phyloP scores from a whole-genome alignment of 2,329 filamentous ascomycete species.

The Amylocarpus encephaloides region DNA sequence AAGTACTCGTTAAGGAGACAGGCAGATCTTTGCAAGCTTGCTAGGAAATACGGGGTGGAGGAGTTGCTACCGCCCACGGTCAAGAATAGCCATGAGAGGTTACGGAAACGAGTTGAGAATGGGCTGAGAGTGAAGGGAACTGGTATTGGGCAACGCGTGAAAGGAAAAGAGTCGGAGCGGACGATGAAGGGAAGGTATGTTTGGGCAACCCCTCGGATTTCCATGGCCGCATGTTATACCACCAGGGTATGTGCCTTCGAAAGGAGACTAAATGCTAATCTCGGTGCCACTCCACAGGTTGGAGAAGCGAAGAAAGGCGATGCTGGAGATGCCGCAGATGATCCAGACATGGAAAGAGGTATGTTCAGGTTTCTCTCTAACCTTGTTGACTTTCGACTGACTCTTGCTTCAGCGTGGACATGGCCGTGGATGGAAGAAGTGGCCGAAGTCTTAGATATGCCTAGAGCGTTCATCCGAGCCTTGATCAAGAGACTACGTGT shows the following conservation, averaged over 20 bases:
- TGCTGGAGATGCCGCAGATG: conserved; percentile 90
- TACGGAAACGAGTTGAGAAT: conserved; percentile 67
- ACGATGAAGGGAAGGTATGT: conserved; percentile 68
- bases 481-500: background rate
- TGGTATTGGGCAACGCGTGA: conserved; percentile 85
- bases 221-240: no score
- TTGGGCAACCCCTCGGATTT: background rate
- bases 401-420: conserved; percentile 51
- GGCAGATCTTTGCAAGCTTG: conserved; percentile 84
- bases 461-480: conserved; percentile 1
- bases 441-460: conserved; percentile 45
- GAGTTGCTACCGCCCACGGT: conserved; percentile 69
- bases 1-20: conserved; percentile 79
- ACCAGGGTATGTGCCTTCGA: conserved; percentile 19
- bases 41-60: conserved; percentile 70
- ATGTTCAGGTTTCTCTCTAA: conserved; percentile 31
- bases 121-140: conserved; percentile 87
- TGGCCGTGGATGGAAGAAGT: conserved; percentile 69
- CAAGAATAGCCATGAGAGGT: conserved; percentile 68
- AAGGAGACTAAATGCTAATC: conserved; percentile 28
- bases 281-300: conserved; percentile 45
- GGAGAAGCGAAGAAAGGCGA: conserved; percentile 83
- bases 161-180: conserved; percentile 91
- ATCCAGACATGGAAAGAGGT: conserved; percentile 92
- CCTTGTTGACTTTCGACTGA: conserved; percentile 19